Base-by-base conservation (phyloP, 345 rosid genomes). In the Salix suchowensis region DNA sequence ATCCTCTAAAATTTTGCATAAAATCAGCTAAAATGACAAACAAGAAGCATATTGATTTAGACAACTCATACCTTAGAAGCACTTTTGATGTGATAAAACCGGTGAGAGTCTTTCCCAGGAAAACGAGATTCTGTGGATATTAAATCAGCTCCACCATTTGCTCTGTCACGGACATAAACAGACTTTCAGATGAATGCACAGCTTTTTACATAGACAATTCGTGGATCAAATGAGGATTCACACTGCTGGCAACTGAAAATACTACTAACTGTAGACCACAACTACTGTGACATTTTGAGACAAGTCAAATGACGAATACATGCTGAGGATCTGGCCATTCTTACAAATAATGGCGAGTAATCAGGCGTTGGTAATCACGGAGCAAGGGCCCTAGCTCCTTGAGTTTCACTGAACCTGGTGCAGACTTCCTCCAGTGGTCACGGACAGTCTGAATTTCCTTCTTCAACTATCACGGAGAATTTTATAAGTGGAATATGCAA, bases 301-400 rank as follows among this genome's bases (percentile, higher is more conserved):
- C 23, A n/a, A 67, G 48, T 16, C 28, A 70, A 42, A 6, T 46
- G 61, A 52, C 50, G 50, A 39, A 55, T n/a, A 37, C 21, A 60
- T 44, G 34, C 39, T 21, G 67, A 67, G 73, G n/a, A 50, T n/a
- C 65, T 7, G 30, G 18, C 73, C 62, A 54, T 65, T 76, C 99
- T 92, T 88, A 96, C 99, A 76, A 36, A 76, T 82, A 76, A 72
- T 76, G 83, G 58, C 81, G 84, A 34, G 89, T 67, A 74, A 93
- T 77, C 73, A 96, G 78, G 61, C 94, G 89, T 70, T 92, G 98
- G 81, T 96, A 93, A 82, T 96, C 99, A 76, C 90, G 92, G 75
- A 93, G 90, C 82, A 96, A 87, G 52, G 97, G 92, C 68, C 89
- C 88, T 66, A 96, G 88, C 85, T 96, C 97, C 84, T 89, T 89